Evolutionary conservation across 2,329 filamentous ascomycete genomes (phyloP), one percentile per base, ranked within the genome.

Genomic region (Fusarium incarnatum): DNA sequence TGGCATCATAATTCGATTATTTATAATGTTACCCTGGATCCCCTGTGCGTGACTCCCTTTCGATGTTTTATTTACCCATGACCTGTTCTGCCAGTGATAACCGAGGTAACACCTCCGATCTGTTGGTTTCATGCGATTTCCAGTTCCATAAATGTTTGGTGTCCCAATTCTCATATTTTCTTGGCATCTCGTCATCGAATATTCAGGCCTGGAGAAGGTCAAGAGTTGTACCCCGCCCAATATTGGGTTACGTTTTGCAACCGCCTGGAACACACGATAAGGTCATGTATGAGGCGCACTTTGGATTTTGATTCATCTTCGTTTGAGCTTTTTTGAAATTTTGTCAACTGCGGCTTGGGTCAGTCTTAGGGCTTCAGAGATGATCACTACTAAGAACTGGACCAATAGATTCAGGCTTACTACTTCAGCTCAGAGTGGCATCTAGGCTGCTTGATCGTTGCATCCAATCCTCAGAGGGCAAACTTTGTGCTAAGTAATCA

Each of bases 131-230:
- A 37, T 52, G 23, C 23, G 23, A 27, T 41, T 16, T 6, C 16
- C 7, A 53, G 12, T 42, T 5, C 20, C 13, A 16, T 11, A 41
- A 18, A 11, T 5, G 25, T 25, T 2, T 12, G 9, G 18, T 6
- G 8, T 22, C 6, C 18, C 9, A 28, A 6, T 25, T 16, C 12
- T 13, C 0, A 7, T 6, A 4, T 10, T 27, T 13, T 22, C 49
- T 41, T 53, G 34, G 49, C 23, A 53, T 13, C 27, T 52, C 48
- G 32, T 52, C 48, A 52, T 52, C 2, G 15, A 41, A n/a, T n/a
- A n/a, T n/a, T n/a, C n/a, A n/a, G n/a, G n/a, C 18, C 18, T 11
- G 16, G 6, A 42, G 34, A 53, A 53, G 49, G 49, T 20, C 18
- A 12, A 5, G n/a, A n/a, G n/a, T 4, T 3, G 16, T 1, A 6